Conservation (phyloP, 2,329 filamentous ascomycete species). For the Alternaria gansuensis region DNA sequence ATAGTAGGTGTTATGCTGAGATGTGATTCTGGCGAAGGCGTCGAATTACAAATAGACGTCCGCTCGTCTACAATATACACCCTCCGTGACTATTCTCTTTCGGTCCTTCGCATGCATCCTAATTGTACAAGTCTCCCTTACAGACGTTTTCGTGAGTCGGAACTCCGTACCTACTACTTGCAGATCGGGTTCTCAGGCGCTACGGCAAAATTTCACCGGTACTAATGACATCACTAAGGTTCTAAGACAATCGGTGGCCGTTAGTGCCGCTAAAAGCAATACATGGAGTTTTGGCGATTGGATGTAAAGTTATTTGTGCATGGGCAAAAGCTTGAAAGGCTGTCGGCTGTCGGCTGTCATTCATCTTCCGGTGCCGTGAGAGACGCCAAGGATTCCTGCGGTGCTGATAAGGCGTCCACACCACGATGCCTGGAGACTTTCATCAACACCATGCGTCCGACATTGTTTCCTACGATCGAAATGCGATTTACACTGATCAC, state of each 20-base stretch:
- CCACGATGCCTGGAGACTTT: neutral
- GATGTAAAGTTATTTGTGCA: neutral
- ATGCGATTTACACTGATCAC: neutral
- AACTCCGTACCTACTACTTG: conserved; percentile 5
- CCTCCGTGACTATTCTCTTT: neutral
- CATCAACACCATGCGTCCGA: neutral
- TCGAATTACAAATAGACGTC: neutral
- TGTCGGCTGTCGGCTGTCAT: neutral
- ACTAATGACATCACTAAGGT: conserved; percentile 1
- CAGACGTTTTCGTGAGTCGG: conserved; percentile 1
- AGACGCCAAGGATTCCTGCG: neutral
- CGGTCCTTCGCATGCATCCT: conserved; percentile 3
- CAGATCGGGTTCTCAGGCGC: conserved; percentile 1
- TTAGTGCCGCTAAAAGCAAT: neutral
- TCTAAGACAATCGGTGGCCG: conserved; percentile 1
- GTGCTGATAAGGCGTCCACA: conserved; percentile 1
- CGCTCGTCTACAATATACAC: neutral
- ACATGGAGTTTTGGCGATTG: neutral
- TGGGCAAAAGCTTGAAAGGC: neutral
- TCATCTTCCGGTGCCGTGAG: neutral
- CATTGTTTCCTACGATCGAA: neutral
- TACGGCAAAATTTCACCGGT: conserved; percentile 5
- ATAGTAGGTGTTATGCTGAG: neutral
- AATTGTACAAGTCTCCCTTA: neutral
- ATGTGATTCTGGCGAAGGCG: neutral